phyloP scores from a whole-genome alignment of 2,329 filamentous ascomycete genomes.

The Botrytis fabae region DNA sequence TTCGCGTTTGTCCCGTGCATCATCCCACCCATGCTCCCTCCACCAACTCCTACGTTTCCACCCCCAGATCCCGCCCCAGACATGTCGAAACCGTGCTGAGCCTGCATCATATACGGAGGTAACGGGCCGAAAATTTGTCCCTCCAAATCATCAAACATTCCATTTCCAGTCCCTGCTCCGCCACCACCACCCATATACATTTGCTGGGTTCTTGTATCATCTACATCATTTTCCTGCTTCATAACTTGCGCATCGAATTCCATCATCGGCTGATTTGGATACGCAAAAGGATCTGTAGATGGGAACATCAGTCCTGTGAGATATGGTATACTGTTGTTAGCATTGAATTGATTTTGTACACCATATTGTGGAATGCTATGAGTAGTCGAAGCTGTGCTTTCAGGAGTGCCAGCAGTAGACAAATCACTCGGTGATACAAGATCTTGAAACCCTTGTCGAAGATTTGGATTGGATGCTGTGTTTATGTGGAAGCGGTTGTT shows the following conservation, averaged over 20 bases:
- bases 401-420: slow-evolving; percentile 36
- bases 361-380: slow-evolving; percentile 29
- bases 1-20: background rate
- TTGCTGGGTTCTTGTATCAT: slow-evolving; percentile 22
- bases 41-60: background rate
- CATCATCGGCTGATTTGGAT: slow-evolving; percentile 72
- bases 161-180: slow-evolving; percentile 27
- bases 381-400: slow-evolving; percentile 31
- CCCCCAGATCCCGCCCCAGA: background rate
- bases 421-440: slow-evolving; percentile 34
- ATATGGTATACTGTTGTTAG: slow-evolving; percentile 54
- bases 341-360: slow-evolving; percentile 42
- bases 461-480: slow-evolving; percentile 35
- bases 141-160: slow-evolving; percentile 61
- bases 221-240: slow-evolving; percentile 32
- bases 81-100: slow-evolving; percentile 33
- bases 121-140: slow-evolving; percentile 71
- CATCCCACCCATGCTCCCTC: background rate
- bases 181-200: slow-evolving; percentile 37
- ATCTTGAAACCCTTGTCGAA: slow-evolving; percentile 37
- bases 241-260: slow-evolving; percentile 48
- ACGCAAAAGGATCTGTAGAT: slow-evolving; percentile 74
- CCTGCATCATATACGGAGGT: slow-evolving; percentile 61
- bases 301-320: slow-evolving; percentile 80
- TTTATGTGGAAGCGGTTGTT: slow-evolving; percentile 32